phyloP scores from a whole-genome alignment of 2,329 filamentous ascomycete genomes.

The Trichoderma gracile region DNA sequence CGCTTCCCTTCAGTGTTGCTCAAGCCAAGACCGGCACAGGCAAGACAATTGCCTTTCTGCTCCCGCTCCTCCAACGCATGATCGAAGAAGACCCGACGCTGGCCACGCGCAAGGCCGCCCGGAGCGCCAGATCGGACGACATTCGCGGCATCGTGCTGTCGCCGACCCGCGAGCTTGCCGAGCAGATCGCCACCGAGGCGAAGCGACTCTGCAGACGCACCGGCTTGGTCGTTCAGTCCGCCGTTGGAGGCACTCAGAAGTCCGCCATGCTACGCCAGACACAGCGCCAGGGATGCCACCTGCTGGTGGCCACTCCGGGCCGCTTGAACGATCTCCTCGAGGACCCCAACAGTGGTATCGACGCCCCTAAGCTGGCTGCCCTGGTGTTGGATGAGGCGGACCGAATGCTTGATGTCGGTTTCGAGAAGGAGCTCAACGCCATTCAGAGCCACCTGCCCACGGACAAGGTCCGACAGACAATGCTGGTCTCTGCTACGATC shows the following conservation, averaged over 20 bases:
- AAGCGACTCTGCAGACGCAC: slow-evolving; percentile 65
- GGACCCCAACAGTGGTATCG: slow-evolving; percentile 63
- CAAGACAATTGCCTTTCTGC: slow-evolving; percentile 90
- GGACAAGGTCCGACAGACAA: slow-evolving; percentile 75
- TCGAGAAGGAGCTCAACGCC: slow-evolving; percentile 63
- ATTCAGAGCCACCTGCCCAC: slow-evolving; percentile 60
- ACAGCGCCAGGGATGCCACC: slow-evolving; percentile 75
- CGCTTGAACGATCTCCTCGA: slow-evolving; percentile 79
- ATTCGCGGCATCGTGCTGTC: slow-evolving; percentile 73
- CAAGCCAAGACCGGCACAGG: slow-evolving; percentile 97
- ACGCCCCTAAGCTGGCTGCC: slow-evolving; percentile 80
- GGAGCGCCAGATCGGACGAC: slow-evolving; percentile 51
- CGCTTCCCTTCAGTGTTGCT: slow-evolving; percentile 63
- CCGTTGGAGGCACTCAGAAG: slow-evolving; percentile 93
- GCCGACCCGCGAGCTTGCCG: slow-evolving; percentile 77
- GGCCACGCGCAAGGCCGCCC: slow-evolving; percentile 45
- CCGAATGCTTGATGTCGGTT: slow-evolving; percentile 96
- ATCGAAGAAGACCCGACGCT: slow-evolving; percentile 64
- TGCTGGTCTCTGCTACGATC: slow-evolving; percentile 95
- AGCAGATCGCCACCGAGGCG: slow-evolving; percentile 81
- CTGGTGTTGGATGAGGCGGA: slow-evolving; percentile 96
- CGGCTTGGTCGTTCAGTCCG: slow-evolving; percentile 66
- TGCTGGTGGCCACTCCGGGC: slow-evolving; percentile 88
- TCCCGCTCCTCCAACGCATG: slow-evolving; percentile 82
- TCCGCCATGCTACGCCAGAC: slow-evolving; percentile 65